Evolutionary conservation across 169 alveolate species (phyloP), one percentile per base, ranked within the genome.

Genomic region (Plasmodium inui): DNA sequence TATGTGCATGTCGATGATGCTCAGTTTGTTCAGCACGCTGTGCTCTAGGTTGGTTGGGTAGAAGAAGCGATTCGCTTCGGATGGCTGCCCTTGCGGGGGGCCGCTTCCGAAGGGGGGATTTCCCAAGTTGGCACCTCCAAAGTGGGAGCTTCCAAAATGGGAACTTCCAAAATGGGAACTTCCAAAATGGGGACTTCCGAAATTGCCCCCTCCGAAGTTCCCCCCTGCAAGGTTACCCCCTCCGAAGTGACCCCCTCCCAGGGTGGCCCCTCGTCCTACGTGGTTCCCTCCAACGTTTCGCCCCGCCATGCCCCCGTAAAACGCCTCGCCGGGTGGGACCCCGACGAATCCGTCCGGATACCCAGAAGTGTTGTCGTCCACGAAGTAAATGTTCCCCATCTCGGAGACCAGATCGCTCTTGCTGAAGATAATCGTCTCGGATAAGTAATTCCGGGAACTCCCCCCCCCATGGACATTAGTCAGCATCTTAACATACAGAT

Each of bases 1-100:
- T 5, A 91, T 53, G 46, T 91, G 95, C 2, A 91, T 91, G 41
- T 91, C 95, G 1, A 91, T 71, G 39, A 91, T 80, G 37, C 78
- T 71, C 26, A 91, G 55, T 39, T 91, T 91, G 71, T 82, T 81
- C 10, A 91, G 41, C 5, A 41, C 46, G 22, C 57, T 72, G 22
- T 19, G 79, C 9, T 88, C 89, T 17, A 88, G 17, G 19, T 22
- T 88, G 34, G 82, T 19, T 1, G 82, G 83, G 50, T 34, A 61
- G 34, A 32, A 10, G 41, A 53, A 74, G 50, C 44, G 57, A 8
- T 53, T 86, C 67, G 14, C 28, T 10, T 55, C 61, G 34, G 12
- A 26, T 5, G 46, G n/a, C 12, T 61, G 32, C 5, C 34, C 74
- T 61, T 61, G 32, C 19, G 34, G 4, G 8, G 30, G 7, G 17